These are phyloP conservation scores for Elymus sibiricus DNA, from an alignment of 176 grass and related monocot genomes.

Conservation along the genomic window DNA sequence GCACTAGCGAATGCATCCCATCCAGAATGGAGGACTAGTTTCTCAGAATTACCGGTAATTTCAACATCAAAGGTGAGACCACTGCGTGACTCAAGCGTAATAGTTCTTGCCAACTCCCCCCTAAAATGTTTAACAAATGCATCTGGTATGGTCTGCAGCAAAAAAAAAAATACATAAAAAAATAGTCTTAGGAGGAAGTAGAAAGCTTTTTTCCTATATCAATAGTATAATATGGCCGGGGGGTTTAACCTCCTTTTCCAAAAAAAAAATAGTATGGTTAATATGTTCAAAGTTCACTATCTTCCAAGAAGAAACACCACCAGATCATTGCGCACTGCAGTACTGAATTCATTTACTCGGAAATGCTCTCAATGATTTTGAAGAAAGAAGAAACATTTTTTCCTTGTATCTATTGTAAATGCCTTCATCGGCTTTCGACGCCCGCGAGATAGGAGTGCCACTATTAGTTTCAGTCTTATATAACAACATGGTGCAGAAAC, in stretches of 20 bases:
- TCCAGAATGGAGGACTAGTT: slow-evolving; percentile 29
- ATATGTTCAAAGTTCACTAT: background rate
- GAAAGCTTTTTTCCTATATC: background rate
- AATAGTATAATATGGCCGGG: too few species aligned
- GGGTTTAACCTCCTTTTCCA: too few species aligned
- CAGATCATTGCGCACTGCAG: too few species aligned
- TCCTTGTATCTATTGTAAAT: too few species aligned
- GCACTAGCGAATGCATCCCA: slow-evolving; percentile 31
- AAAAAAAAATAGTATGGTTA: background rate
- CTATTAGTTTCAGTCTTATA: too few species aligned
- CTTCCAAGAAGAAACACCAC: background rate
- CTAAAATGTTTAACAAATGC: background rate
- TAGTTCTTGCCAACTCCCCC: background rate
- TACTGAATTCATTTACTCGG: too few species aligned
- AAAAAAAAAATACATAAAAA: background rate
- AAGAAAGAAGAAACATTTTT: too few species aligned
- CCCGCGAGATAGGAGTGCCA: too few species aligned
- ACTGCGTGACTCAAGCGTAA: background rate
- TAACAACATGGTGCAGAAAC: too few species aligned
- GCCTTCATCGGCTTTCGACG: too few species aligned
- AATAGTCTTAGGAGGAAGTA: background rate
- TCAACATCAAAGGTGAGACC: background rate
- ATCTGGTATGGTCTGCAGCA: slow-evolving; percentile 6
- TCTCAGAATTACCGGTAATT: background rate
- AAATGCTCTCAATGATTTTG: too few species aligned